These are phyloP conservation scores for Hygrocybe coccinea DNA, from an alignment of 768 basidiomycete genomes.

Conservation along the genomic window DNA sequence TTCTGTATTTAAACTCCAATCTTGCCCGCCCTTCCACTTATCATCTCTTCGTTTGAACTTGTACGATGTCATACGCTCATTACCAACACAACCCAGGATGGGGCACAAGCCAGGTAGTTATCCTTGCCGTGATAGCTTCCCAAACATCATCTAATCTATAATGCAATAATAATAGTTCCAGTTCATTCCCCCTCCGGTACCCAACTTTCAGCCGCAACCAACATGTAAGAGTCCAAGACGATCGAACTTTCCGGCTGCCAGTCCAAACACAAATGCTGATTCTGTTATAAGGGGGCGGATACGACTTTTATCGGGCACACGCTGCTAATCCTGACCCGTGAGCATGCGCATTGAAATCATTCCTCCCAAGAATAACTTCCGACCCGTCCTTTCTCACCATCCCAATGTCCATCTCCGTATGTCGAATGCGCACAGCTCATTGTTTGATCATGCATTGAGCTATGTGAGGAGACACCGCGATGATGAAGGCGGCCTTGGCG, in stretches of 20 bases:
- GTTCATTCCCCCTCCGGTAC: slow-evolving; percentile 39
- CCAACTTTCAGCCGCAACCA: slow-evolving; percentile 45
- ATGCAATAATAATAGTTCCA: slow-evolving; percentile 35
- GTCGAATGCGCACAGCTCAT: slow-evolving; percentile 39
- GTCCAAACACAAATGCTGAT: slow-evolving; percentile 4
- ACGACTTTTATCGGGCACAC: slow-evolving; percentile 62
- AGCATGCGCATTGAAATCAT: slow-evolving; percentile 22
- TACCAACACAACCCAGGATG: slow-evolving; percentile 47
- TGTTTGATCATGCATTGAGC: slow-evolving; percentile 52
- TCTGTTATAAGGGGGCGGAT: slow-evolving; percentile 48
- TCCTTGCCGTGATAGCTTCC: not conserved
- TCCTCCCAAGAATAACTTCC: not conserved
- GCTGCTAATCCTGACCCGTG: slow-evolving; percentile 54
- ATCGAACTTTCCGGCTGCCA: not conserved
- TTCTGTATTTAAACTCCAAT: not conserved
- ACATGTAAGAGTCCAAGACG: slow-evolving; percentile 47
- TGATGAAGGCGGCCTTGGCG: slow-evolving; percentile 36
- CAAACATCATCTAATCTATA: slow-evolving; percentile 2
- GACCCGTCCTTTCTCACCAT: slow-evolving; percentile 6
- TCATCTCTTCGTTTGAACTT: slow-evolving; percentile 7
- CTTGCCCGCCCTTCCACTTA: not conserved
- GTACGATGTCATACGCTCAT: slow-evolving; percentile 39
- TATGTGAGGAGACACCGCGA: slow-evolving; percentile 41
- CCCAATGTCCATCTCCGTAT: slow-evolving; percentile 26
- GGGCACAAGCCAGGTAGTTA: slow-evolving; percentile 43